phyloP scores from a whole-genome alignment of 2,329 filamentous ascomycete genomes.

The Phaeophleospora eucalypticola region DNA sequence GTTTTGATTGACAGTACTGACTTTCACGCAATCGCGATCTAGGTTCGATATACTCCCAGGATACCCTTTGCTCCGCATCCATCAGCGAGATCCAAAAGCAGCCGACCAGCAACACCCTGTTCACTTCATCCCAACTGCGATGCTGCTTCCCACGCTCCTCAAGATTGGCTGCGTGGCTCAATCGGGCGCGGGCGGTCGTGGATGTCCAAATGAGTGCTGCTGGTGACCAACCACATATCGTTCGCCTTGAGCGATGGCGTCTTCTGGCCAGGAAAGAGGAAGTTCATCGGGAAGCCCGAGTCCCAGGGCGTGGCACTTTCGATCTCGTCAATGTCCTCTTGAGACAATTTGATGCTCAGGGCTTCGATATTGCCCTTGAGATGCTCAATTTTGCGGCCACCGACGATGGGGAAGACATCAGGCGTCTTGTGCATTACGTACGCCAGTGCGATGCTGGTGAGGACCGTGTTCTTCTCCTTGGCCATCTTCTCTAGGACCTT shows the following conservation, averaged over 20 bases:
- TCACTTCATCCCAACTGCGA: neutral
- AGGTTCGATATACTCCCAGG: neutral
- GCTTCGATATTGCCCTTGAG: conserved; percentile 67
- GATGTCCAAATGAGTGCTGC: conserved; percentile 14
- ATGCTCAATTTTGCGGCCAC: conserved; percentile 65
- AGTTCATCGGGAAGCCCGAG: conserved; percentile 61
- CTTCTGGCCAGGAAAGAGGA: conserved; percentile 44
- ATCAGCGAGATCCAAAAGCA: neutral
- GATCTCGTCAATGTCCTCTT: conserved; percentile 62
- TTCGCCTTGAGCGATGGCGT: conserved; percentile 5
- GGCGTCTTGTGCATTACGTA: conserved; percentile 64
- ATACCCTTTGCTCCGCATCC: neutral
- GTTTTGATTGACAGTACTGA: neutral
- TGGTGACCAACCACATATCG: conserved; percentile 34
- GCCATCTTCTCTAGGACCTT: conserved; percentile 59
- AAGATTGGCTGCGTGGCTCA: conserved; percentile 9
- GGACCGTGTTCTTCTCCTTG: conserved; percentile 45
- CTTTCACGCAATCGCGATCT: neutral
- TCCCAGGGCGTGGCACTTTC: conserved; percentile 61
- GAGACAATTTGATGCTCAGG: conserved; percentile 55
- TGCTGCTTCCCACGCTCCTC: neutral
- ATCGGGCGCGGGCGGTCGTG: conserved; percentile 15
- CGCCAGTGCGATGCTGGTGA: conserved; percentile 50
- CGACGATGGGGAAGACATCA: conserved; percentile 70
- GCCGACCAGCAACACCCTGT: neutral